Percentiles rank a stretch among this genome's conserved stretches.
phyloP scores from a whole-genome alignment of 768 basidiomycete genomes.

The Lactarius hengduanensis region DNA sequence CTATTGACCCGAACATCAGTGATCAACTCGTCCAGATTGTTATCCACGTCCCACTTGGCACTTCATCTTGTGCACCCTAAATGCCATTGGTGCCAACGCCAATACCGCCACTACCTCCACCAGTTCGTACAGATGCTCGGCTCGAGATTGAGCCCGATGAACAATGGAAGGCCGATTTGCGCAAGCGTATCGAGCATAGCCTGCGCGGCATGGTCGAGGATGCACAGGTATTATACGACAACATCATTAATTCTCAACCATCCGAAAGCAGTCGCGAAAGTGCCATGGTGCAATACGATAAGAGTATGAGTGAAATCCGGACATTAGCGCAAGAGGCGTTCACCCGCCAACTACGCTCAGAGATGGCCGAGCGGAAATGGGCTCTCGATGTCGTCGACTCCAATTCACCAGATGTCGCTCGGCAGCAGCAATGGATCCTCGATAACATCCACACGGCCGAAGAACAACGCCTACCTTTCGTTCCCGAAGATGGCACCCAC shows the following conservation, averaged over 20 bases:
- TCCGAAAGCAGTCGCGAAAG: constrained; percentile 16
- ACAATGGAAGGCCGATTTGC: constrained; percentile 25
- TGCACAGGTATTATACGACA: constrained; percentile 21
- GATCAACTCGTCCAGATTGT: constrained; percentile 4
- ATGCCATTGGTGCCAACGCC: constrained; percentile 23
- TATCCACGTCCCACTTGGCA: constrained; percentile 20
- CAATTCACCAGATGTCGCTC: constrained; percentile 27
- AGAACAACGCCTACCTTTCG: background rate
- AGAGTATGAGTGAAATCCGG: constrained; percentile 25
- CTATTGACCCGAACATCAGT: background rate
- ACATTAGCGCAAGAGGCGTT: constrained; percentile 25
- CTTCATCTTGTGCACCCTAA: constrained; percentile 25
- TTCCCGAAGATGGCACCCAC: background rate
- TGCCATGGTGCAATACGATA: constrained; percentile 17
- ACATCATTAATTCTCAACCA: constrained; percentile 8
- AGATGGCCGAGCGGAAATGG: constrained; percentile 28
- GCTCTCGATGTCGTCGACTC: constrained; percentile 19
- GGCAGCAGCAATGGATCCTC: constrained; percentile 29
- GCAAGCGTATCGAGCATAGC: constrained; percentile 23
- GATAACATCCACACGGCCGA: constrained; percentile 26
- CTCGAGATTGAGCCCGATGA: constrained; percentile 26
- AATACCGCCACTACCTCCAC: constrained; percentile 23
- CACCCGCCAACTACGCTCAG: constrained; percentile 18
- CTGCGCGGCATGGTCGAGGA: constrained; percentile 24
- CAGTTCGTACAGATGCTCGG: constrained; percentile 18